Evolutionary conservation across 129 eudicot species (phyloP).

Genomic region (Smallanthus sonchifolius): DNA sequence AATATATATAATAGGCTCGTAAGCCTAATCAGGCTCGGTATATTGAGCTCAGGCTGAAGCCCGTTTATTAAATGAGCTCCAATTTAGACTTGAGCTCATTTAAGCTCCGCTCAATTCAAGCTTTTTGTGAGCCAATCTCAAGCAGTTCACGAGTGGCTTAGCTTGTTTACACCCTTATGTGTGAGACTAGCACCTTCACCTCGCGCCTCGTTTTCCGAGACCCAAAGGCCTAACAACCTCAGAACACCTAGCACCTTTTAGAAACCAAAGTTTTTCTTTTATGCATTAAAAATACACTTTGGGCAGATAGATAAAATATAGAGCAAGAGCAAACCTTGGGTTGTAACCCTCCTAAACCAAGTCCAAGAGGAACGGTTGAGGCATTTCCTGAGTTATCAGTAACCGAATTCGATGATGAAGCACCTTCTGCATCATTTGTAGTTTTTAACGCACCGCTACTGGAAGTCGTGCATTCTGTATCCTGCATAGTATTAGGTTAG

Average conservation of each 20-base stretch:
- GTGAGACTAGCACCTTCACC: background rate
- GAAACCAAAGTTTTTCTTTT: background rate
- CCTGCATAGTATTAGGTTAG: conserved; percentile 30
- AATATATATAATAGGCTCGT: no score
- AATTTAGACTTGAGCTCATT: no score
- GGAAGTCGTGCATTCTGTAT: conserved; percentile 24
- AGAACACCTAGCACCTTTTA: background rate
- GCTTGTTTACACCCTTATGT: no score
- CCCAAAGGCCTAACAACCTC: no score
- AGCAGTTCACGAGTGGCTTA: no score
- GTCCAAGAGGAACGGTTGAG: conserved; percentile 69
- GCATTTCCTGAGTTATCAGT: conserved; percentile 33
- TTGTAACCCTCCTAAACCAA: conserved; percentile 88
- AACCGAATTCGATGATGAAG: conserved; percentile 32
- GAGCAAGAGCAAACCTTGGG: conserved; percentile 56
- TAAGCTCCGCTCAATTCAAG: no score
- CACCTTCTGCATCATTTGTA: conserved; percentile 24
- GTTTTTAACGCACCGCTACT: conserved; percentile 19
- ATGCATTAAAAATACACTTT: background rate
- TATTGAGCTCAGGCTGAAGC: no score
- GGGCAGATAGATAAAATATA: background rate
- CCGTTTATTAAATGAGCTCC: no score
- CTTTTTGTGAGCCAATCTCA: no score
- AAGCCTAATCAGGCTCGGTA: no score
- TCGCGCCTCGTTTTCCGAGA: no score